Conservation (phyloP, 2,329 filamentous ascomycete genomes). For the Trichoderma sp. region DNA sequence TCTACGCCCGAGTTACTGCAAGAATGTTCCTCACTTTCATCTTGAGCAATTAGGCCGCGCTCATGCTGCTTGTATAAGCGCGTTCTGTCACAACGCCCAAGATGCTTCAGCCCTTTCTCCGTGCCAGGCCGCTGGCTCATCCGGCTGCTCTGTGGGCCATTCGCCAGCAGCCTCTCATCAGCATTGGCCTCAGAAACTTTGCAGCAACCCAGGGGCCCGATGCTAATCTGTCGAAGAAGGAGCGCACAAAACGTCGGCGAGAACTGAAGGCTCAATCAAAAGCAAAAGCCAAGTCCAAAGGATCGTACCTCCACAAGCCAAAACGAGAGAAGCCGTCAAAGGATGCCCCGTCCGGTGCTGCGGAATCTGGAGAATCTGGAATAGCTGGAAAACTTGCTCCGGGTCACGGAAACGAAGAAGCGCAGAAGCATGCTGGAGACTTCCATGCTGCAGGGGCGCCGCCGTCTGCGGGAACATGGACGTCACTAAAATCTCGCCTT, state of each 20-base stretch:
- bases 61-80: neutral
- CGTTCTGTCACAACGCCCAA: constrained; percentile 21
- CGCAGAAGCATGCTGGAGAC: neutral
- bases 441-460: neutral
- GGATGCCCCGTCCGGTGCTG: neutral
- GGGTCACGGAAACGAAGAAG: neutral
- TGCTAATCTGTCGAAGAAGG: neutral
- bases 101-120: constrained; percentile 38
- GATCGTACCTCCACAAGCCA: neutral
- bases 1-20: too few species aligned
- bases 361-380: neutral
- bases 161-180: neutral
- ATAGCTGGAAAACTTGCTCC: neutral
- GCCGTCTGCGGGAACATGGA: constrained; percentile 34
- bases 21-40: too few species aligned
- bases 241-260: neutral
- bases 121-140: constrained; percentile 18
- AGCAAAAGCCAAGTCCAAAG: neutral
- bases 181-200: neutral
- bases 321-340: neutral
- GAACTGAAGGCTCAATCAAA: neutral
- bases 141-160: neutral
- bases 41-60: neutral
- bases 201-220: neutral
- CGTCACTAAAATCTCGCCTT: constrained; percentile 37